phyloP scores from a whole-genome alignment of 176 grass and related monocot genomes.

The Hordeum marinum region DNA sequence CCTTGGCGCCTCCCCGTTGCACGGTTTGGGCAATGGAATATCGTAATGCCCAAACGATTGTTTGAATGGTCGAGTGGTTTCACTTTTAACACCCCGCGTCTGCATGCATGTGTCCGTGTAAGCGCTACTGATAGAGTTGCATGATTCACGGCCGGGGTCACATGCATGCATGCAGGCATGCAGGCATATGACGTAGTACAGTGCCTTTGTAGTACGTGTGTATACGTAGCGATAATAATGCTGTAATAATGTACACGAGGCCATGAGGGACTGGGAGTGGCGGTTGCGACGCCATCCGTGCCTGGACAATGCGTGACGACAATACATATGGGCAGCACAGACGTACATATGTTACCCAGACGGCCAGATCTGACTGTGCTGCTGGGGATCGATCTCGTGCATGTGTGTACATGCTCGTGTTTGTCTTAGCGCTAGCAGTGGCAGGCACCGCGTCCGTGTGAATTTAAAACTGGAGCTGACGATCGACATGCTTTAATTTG shows the following conservation, averaged over 20 bases:
- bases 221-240: neutral
- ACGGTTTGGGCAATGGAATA: conserved; percentile 32
- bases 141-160: neutral
- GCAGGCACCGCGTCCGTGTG: neutral
- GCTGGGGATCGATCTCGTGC: neutral
- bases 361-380: neutral
- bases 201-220: neutral
- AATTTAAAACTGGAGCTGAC: neutral
- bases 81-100: conserved; percentile 3
- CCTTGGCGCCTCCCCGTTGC: conserved; percentile 28
- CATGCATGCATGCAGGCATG: neutral
- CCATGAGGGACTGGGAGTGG: neutral
- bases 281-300: neutral
- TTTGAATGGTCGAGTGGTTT: neutral
- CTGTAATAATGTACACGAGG: neutral
- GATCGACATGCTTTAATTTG: neutral
- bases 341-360: conserved; percentile 15
- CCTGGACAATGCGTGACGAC: neutral
- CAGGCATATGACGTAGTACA: neutral
- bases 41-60: neutral
- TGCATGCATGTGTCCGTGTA: neutral
- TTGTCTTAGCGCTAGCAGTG: neutral
- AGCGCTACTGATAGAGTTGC: neutral
- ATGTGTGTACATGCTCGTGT: neutral
- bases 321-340: neutral